Evolutionary conservation across 441 rosid species (phyloP).

Genomic region (Sinapis alba): DNA sequence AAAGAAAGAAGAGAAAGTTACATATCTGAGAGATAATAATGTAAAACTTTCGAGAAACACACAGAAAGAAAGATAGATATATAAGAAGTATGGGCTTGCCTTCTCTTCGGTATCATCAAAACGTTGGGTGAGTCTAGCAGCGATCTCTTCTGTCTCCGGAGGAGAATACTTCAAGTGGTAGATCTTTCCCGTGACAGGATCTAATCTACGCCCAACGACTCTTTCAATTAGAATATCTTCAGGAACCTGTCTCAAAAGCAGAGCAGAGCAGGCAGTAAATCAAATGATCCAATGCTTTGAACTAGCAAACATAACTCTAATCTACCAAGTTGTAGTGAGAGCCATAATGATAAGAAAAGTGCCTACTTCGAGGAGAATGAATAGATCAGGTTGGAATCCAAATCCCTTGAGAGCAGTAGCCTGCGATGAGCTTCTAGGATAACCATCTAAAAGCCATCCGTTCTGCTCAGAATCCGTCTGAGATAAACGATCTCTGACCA

Average conservation of each 20-base stretch:
- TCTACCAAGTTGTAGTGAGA: background rate
- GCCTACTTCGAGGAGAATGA: conserved; percentile 82
- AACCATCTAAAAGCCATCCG: conserved; percentile 99
- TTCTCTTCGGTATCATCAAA: conserved; percentile 97
- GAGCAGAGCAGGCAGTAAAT: conserved; percentile 4
- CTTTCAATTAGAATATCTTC: conserved; percentile 91
- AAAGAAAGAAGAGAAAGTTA: background rate
- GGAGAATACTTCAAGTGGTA: conserved; percentile 92
- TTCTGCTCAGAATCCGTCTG: conserved; percentile 75
- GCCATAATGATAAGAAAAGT: background rate
- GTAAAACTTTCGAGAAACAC: background rate
- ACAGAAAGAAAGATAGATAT: background rate
- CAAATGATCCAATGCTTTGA: background rate
- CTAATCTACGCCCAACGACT: conserved; percentile 90
- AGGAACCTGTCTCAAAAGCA: conserved; percentile 59
- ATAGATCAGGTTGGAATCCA: conserved; percentile 76
- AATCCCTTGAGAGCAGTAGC: conserved; percentile 74
- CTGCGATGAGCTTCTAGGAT: conserved; percentile 89
- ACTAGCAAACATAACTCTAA: background rate
- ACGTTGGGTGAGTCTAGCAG: conserved; percentile 83
- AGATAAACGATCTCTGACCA: conserved; percentile 82
- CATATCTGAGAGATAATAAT: background rate
- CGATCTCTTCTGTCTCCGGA: conserved; percentile 84
- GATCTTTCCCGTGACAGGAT: conserved; percentile 93
- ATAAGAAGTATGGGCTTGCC: conserved; percentile 46